A percentile compares a stretch with the other conserved stretches of the same genome.
Conservation (phyloP, 2,329 filamentous ascomycete genomes). For the Stagonosporopsis rhizophila region DNA sequence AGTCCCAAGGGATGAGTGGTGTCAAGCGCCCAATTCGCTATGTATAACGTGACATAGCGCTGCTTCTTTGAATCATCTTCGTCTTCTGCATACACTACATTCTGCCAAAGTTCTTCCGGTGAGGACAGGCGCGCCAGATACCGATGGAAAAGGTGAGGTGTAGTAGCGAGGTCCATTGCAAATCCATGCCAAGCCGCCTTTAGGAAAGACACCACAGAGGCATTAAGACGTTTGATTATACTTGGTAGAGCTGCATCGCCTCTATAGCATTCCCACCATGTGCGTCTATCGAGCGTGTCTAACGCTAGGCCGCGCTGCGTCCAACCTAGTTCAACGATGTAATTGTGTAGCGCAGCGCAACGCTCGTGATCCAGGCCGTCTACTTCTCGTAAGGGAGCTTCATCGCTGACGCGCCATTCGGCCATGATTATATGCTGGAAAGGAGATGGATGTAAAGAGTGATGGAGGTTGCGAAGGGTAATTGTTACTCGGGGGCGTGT, state of each 20-base stretch:
- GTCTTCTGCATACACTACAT: conserved; percentile 5
- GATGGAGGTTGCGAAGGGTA: not conserved
- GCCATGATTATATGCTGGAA: conserved; percentile 10
- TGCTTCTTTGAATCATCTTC: conserved; percentile 20
- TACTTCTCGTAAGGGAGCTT: conserved; percentile 4
- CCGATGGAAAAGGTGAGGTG: conserved; percentile 14
- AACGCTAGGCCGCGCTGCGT: conserved; percentile 16
- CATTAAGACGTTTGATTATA: conserved; percentile 11
- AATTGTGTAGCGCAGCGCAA: conserved; percentile 18
- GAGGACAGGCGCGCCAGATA: conserved; percentile 15
- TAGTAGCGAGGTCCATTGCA: conserved; percentile 9
- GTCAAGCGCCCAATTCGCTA: conserved; percentile 10
- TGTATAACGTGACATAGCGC: conserved; percentile 14
- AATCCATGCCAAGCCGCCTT: conserved; percentile 23
- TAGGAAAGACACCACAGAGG: conserved; percentile 19
- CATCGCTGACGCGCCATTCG: conserved; percentile 14
- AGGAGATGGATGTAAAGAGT: not conserved
- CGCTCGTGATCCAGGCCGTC: conserved; percentile 14
- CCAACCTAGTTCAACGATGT: conserved; percentile 19
- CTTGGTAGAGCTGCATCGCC: conserved; percentile 22
- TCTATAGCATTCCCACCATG: conserved; percentile 20
- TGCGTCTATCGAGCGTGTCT: conserved; percentile 18
- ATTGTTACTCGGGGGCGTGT: too few relatives aligned
- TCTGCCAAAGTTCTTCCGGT: conserved; percentile 15
- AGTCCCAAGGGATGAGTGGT: conserved; percentile 20